Evolutionary conservation across 495 filamentous ascomycete genomes (phyloP), one percentile per base, ranked within the genome.

Genomic region (Neurospora sp.): DNA sequence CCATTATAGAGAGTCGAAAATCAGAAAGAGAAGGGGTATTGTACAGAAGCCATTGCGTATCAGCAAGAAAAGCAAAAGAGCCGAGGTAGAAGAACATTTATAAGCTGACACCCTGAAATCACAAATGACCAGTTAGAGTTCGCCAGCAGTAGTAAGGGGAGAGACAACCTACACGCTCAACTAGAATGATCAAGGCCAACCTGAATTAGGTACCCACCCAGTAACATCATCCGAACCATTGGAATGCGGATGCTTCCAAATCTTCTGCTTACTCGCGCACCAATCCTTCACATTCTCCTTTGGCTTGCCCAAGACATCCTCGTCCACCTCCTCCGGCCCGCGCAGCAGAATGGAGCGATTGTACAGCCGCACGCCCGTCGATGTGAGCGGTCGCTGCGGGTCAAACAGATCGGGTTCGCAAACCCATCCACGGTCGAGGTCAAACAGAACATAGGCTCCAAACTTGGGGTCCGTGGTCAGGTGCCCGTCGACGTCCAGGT

Each of bases 401-500:
- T 54, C 49, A 23, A 23, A 54, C 31, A 31, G 27, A 31, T 31
- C 27, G 27, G 27, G 27, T 31, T 31, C 27, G 27, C 27, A 31
- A 31, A 31, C 27, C 27, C 27, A 31, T 31, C 27, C 27, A 31
- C 27, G 27, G 27, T 31, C 27, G 27, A 31, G 27, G 27, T 27
- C 10, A 27, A 27, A 23, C 0, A 54, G 20, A 0, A 54, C 14
- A 2, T 54, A 2, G 1, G 10, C 10, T 0, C 20, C 20, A 5
- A 27, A 54, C 0, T 54, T 23, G 0, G 2, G 1, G 71, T 77
- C 72, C 1, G 71, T 66, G 2, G 74, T 49, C 14, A 77, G 18
- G 7, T 46, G 4, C 0, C 74, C 42, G 14, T 75, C 35, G 14
- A 72, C 31, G n/a, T 78, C 77, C 1, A 78, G 42, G 20, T 78